Evolutionary conservation across 805 yeast species (phyloP).

Genomic region (Ogataea paraovalis): DNA sequence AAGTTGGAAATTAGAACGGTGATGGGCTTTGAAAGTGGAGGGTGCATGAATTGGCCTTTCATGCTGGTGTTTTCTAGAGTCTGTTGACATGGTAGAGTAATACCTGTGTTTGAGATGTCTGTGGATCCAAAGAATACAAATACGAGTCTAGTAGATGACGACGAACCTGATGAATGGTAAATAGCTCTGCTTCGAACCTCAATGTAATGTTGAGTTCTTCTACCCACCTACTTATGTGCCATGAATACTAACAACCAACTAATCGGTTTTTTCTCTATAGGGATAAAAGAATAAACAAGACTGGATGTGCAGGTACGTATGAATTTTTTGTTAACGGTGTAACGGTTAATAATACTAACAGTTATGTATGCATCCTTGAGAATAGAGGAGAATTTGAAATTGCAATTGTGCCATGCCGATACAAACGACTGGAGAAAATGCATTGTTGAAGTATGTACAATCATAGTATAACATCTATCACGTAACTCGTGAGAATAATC

Average conservation of each 20-base stretch:
- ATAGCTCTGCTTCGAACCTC: no score
- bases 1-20: no score
- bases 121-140: slow-evolving; percentile 2
- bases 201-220: no score
- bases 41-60: no score
- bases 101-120: slow-evolving; percentile 6
- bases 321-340: no score
- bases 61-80: no score
- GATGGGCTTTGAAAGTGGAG: no score
- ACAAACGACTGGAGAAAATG: slow-evolving; percentile 80
- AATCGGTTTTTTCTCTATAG: slow-evolving; percentile 25
- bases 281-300: slow-evolving; percentile 68
- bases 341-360: no score
- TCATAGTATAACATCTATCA: no score
- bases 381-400: slow-evolving; percentile 58
- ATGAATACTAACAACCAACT: neutral
- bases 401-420: slow-evolving; percentile 77
- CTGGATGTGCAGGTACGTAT: slow-evolving; percentile 66
- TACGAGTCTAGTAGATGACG: slow-evolving; percentile 37
- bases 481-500: no score
- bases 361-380: no score
- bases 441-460: slow-evolving; percentile 51
- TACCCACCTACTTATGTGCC: neutral
- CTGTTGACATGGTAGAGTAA: no score
- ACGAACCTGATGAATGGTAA: slow-evolving; percentile 68